Conservation (phyloP, 2,329 filamentous ascomycete genomes). For the Cladosporium sp. region DNA sequence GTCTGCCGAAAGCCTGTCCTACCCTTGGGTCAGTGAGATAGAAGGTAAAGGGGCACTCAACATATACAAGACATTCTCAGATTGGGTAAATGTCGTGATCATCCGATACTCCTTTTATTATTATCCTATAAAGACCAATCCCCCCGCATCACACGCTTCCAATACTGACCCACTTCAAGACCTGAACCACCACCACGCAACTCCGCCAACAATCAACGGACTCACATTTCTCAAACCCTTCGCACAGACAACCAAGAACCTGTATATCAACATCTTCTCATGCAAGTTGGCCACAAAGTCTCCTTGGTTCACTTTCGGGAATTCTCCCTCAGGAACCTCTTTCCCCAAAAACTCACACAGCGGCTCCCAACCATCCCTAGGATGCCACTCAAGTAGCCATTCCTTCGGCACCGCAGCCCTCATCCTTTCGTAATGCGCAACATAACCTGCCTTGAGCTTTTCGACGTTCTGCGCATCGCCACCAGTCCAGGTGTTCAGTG, state of each 20-base stretch:
- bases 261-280: background rate
- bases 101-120: too few relatives aligned
- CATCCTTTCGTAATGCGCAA: background rate
- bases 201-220: background rate
- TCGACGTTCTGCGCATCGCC: background rate
- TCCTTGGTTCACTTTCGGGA: constrained; percentile 25
- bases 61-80: too few relatives aligned
- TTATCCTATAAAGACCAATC: too few relatives aligned
- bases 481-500: background rate
- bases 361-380: constrained; percentile 34
- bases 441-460: background rate
- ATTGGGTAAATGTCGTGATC: too few relatives aligned
- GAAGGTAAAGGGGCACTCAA: too few relatives aligned
- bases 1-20: background rate
- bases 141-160: too few relatives aligned
- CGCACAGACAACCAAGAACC: background rate
- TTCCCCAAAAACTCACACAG: constrained; percentile 41
- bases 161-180: background rate
- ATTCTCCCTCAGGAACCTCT: constrained; percentile 32
- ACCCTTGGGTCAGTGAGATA: background rate
- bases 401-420: background rate
- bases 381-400: constrained; percentile 28
- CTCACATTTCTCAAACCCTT: background rate
- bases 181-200: constrained; percentile 1
- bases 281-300: background rate